Evolutionary conservation across 106 monocot genomes (phyloP).

Genomic region (Acorus calamus): DNA sequence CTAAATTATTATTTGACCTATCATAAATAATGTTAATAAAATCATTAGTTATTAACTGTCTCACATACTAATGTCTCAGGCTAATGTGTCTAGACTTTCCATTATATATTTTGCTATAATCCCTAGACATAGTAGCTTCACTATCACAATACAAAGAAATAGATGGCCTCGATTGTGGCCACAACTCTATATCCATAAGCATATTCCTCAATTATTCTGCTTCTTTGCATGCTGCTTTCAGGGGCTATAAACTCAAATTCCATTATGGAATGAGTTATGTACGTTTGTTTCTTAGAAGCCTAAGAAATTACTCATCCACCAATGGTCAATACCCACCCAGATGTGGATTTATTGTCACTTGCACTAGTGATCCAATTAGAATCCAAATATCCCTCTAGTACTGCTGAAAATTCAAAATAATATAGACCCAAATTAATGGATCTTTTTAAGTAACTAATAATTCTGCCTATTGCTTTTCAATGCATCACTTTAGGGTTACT

Average conservation of each 20-base stretch:
- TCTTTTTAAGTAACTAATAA: neutral
- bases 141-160: slow-evolving; percentile 5
- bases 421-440: neutral
- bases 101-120: slow-evolving; percentile 8
- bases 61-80: neutral
- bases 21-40: slow-evolving; percentile 6
- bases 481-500: slow-evolving; percentile 4
- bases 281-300: slow-evolving; percentile 7
- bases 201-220: slow-evolving; percentile 2
- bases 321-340: slow-evolving; percentile 3
- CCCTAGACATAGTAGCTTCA: slow-evolving; percentile 6
- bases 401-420: neutral
- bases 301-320: neutral
- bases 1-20: neutral
- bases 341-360: slow-evolving; percentile 3
- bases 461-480: slow-evolving; percentile 6
- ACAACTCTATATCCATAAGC: slow-evolving; percentile 5
- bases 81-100: slow-evolving; percentile 8
- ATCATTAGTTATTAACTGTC: slow-evolving; percentile 3
- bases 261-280: slow-evolving; percentile 4
- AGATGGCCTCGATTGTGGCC: slow-evolving; percentile 1
- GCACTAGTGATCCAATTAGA: slow-evolving; percentile 6
- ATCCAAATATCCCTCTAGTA: neutral
- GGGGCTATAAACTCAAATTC: slow-evolving; percentile 7
- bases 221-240: neutral